Base-by-base conservation (phyloP, 2,329 filamentous ascomycete genomes). In the Venturiaceae sp. region DNA sequence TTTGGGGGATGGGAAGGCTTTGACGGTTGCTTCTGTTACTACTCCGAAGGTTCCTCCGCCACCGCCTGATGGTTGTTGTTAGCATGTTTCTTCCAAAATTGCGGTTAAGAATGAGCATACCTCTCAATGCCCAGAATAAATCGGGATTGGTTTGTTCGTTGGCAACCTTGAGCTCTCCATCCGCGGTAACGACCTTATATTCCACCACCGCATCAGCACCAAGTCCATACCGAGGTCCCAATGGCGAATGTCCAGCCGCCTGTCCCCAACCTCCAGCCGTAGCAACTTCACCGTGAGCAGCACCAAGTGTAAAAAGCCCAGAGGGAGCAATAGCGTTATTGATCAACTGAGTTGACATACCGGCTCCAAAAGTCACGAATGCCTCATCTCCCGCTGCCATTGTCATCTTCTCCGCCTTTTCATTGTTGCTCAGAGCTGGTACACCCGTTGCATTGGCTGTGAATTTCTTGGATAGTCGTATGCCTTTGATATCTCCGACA, bases 221-320 rank as follows among this genome's bases (percentile, higher is more conserved):
- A 66, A 73, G 67, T 1, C 72, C 72, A 33, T 73, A 71, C 13
- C 69, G 67, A 8, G 64, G 63, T 5, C 67, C 64, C 28, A 76
- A 59, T 0, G 73, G 71, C 2, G 72, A 73, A 58, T 77, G 72
- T 5, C 75, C 75, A 53, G 72, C 75, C 44, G 73, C 72, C 58
- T 73, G 71, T 28, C 72, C 68, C 59, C 74, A 76, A 1, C 74
- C 74, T 16, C 74, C 74, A 13, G 64, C 71, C 4, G 30, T 30
- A 7, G 28, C 19, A 7, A 69, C 67, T 21, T 71, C 68, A 55
- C 58, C 32, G 21, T 53, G 50, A 8, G 58, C 58, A 28, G 54
- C 58, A n/a, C 54, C 53, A 6, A 60, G 28, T 28, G 54, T 58
- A 32, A 59, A 58, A 4, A 60, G 58, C 16, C 37, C 37, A 5